These are phyloP conservation scores for Phaeophleospora eucalypticola DNA, from an alignment of 2,329 filamentous ascomycete genomes.

Conservation along the genomic window DNA sequence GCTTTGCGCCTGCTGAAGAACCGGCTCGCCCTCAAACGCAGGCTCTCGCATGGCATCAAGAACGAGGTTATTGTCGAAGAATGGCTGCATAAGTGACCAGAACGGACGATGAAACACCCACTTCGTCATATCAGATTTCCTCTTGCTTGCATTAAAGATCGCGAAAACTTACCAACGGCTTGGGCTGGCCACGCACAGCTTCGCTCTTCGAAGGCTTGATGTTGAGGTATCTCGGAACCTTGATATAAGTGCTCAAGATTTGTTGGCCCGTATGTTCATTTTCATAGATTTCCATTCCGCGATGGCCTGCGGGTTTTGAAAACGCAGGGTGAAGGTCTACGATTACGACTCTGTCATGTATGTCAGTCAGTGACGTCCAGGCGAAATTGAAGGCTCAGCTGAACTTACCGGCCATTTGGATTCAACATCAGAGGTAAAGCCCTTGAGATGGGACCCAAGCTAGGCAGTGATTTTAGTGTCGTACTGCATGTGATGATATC, in stretches of 20 bases:
- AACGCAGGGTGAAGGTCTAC: constrained; percentile 47
- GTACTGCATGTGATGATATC: constrained; percentile 46
- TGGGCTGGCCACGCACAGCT: constrained; percentile 29
- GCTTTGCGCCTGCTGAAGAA: constrained; percentile 30
- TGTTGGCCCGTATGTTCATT: constrained; percentile 36
- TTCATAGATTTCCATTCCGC: constrained; percentile 39
- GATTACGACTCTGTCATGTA: constrained; percentile 35
- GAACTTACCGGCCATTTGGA: constrained; percentile 28
- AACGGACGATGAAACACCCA: constrained; percentile 46
- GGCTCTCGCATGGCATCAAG: constrained; percentile 48
- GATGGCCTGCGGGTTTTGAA: constrained; percentile 43
- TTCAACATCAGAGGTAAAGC: constrained; percentile 42
- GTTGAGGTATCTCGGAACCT: constrained; percentile 42
- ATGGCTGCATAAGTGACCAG: constrained; percentile 42
- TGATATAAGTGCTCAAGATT: constrained; percentile 35
- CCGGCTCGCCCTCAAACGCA: constrained; percentile 39
- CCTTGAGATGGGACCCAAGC: constrained; percentile 41
- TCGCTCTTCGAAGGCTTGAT: constrained; percentile 40
- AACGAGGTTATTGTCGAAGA: constrained; percentile 42
- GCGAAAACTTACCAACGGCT: constrained; percentile 18
- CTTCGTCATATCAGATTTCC: constrained; percentile 23
- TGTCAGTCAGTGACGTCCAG: too few species aligned
- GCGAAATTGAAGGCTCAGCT: too few species aligned
- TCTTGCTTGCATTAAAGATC: constrained; percentile 23
- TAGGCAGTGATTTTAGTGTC: constrained; percentile 48